A percentile compares a stretch with the other conserved stretches of the same genome.
These are phyloP conservation scores for Lanmaoa rubissima DNA, from an alignment of 768 basidiomycete genomes.

Conservation along the genomic window DNA sequence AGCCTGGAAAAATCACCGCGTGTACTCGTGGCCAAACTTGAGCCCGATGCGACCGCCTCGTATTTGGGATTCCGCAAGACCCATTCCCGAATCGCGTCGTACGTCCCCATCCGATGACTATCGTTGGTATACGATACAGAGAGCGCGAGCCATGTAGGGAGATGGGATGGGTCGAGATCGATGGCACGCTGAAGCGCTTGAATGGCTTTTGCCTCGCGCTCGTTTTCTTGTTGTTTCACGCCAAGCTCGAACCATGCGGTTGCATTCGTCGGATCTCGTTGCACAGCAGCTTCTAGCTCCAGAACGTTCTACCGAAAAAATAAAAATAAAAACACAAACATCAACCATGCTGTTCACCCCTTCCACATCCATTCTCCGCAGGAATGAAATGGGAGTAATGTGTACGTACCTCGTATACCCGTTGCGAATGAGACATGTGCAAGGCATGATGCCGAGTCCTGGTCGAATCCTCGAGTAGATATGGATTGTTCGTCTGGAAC, in stretches of 20 bases:
- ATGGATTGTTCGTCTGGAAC: constrained; percentile 80
- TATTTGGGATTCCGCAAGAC: constrained; percentile 58
- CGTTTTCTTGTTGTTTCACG: constrained; percentile 97
- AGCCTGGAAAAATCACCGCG: constrained; percentile 45
- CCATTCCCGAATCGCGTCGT: constrained; percentile 85
- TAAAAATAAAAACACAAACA: constrained; percentile 9
- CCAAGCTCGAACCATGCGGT: constrained; percentile 89
- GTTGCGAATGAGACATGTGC: constrained; percentile 30
- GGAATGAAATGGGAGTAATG: constrained; percentile 5
- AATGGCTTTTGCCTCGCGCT: constrained; percentile 88
- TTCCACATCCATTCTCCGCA: constrained; percentile 1
- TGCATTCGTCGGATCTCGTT: constrained; percentile 68
- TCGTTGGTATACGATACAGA: constrained; percentile 93
- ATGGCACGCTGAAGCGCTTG: constrained; percentile 79
- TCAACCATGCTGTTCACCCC: constrained; percentile 13
- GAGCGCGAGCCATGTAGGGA: constrained; percentile 86
- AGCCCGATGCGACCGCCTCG: constrained; percentile 41
- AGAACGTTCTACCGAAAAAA: constrained; percentile 64
- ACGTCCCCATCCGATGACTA: constrained; percentile 67
- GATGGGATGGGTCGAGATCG: constrained; percentile 72
- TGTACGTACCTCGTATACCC: constrained; percentile 41
- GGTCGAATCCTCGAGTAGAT: constrained; percentile 58
- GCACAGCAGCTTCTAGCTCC: constrained; percentile 86
- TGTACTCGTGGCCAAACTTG: constrained; percentile 29
- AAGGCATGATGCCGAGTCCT: constrained; percentile 46